A percentile compares a stretch with the other conserved stretches of the same genome.
These are phyloP conservation scores for Blastomyces silverae DNA, from an alignment of 2,329 filamentous ascomycete species.

Conservation along the genomic window DNA sequence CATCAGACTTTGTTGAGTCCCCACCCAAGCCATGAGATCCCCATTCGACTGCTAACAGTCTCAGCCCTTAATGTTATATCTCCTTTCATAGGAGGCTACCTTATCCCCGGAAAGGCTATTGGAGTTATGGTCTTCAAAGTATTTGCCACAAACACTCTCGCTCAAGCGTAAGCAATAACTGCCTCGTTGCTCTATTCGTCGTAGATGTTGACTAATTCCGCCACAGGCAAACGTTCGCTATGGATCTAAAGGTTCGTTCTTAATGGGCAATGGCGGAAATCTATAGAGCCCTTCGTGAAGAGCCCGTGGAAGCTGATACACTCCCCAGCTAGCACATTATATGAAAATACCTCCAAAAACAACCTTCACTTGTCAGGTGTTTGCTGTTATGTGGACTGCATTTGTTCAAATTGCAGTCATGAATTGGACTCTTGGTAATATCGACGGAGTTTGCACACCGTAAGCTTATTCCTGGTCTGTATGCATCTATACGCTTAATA, in stretches of 20 bases:
- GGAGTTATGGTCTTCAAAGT: slow-evolving; percentile 28
- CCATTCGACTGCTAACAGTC: neutral
- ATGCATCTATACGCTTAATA: slow-evolving; percentile 14
- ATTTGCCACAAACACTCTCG: slow-evolving; percentile 26
- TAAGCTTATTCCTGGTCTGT: slow-evolving; percentile 21
- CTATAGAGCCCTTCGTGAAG: neutral
- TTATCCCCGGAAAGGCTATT: slow-evolving; percentile 26
- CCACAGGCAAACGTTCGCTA: slow-evolving; percentile 18
- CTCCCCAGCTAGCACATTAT: slow-evolving; percentile 25
- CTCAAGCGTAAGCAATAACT: slow-evolving; percentile 22
- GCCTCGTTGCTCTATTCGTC: neutral
- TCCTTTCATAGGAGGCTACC: slow-evolving; percentile 26
- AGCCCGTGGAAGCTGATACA: neutral
- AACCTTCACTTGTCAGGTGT: slow-evolving; percentile 46
- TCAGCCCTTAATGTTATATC: slow-evolving; percentile 26
- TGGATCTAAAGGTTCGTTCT: slow-evolving; percentile 15
- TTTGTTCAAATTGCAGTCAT: slow-evolving; percentile 44
- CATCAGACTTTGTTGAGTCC: slow-evolving; percentile 22
- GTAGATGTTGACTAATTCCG: neutral
- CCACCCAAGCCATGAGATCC: neutral
- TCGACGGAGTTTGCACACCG: slow-evolving; percentile 38
- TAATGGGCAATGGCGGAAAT: neutral
- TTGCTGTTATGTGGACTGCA: slow-evolving; percentile 42
- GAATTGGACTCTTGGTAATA: slow-evolving; percentile 42
- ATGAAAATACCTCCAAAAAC: slow-evolving; percentile 39